phyloP scores from a whole-genome alignment of 1,284 basidiomycete species.

The Cerioporus squamosus region DNA sequence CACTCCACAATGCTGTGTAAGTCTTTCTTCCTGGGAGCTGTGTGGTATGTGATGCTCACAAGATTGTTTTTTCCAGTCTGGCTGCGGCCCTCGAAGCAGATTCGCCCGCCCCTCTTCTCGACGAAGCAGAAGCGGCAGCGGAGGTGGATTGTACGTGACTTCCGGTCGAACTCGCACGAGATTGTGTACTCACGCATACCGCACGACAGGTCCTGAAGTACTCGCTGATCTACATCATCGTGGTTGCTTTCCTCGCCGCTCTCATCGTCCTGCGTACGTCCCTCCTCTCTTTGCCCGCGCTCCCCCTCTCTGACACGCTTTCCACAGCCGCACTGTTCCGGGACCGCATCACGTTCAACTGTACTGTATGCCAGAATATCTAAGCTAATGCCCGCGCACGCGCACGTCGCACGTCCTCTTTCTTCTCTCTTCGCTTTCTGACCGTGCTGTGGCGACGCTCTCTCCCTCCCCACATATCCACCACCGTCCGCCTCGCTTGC shows the following conservation, averaged over 20 bases:
- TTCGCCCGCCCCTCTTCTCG: constrained; percentile 93
- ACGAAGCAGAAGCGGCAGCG: constrained; percentile 91
- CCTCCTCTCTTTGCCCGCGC: not conserved
- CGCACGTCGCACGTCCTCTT: no score
- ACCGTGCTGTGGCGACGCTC: constrained; percentile 12
- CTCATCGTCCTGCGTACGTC: constrained; percentile 79
- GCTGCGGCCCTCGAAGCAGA: constrained; percentile 91
- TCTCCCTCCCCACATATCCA: constrained; percentile 1
- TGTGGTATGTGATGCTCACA: constrained; percentile 9
- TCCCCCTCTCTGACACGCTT: not conserved
- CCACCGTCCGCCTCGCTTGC: constrained; percentile 11
- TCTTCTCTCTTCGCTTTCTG: constrained; percentile 16
- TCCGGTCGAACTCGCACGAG: not conserved
- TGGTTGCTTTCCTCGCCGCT: constrained; percentile 83
- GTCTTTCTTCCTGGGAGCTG: constrained; percentile 34
- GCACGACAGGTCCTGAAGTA: constrained; percentile 71
- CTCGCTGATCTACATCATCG: constrained; percentile 81
- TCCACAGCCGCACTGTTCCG: constrained; percentile 69
- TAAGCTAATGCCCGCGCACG: constrained; percentile 61
- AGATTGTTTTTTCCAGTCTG: constrained; percentile 58
- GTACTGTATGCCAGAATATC: constrained; percentile 78
- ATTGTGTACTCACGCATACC: constrained; percentile 1
- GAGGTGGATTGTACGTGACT: constrained; percentile 79
- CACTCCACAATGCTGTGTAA: constrained; percentile 91
- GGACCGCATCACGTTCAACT: constrained; percentile 68